Percentiles rank a stretch among this genome's conserved stretches.
Conservation (phyloP, 305 asterid species). For the Fraxinus latifolia region DNA sequence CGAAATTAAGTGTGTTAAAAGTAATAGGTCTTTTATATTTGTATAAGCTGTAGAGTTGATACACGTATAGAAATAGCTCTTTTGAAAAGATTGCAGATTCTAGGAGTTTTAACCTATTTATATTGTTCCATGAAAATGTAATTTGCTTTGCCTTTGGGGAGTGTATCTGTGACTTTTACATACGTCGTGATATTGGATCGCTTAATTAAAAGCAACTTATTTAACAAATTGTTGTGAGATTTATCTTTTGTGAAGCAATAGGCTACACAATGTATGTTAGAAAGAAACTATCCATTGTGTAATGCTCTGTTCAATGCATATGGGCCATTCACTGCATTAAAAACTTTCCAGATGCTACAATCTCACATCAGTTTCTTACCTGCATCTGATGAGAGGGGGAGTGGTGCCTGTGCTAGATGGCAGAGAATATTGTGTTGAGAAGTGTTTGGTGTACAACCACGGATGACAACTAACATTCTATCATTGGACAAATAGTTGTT, state of each 20-base stretch:
- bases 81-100: slow-evolving; percentile 11
- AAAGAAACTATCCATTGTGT: not conserved
- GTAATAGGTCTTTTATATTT: slow-evolving; percentile 11
- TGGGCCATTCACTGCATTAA: not conserved
- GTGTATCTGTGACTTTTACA: not conserved
- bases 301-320: not conserved
- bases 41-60: slow-evolving; percentile 32
- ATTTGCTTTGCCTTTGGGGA: not conserved
- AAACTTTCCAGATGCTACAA: not conserved
- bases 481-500: not conserved
- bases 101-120: slow-evolving; percentile 8
- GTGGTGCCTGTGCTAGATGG: not conserved
- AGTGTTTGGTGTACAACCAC: not conserved
- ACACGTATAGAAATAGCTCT: slow-evolving; percentile 25
- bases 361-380: not conserved
- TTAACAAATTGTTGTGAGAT: not conserved
- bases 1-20: slow-evolving; percentile 5
- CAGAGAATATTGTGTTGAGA: not conserved
- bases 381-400: not conserved
- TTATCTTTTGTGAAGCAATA: not conserved
- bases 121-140: not conserved
- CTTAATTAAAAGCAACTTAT: not conserved
- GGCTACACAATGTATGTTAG: not conserved
- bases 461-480: not conserved
- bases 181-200: not conserved